Conservation (phyloP, 176 grass and related monocot genomes). For the Olyra latifolia region DNA sequence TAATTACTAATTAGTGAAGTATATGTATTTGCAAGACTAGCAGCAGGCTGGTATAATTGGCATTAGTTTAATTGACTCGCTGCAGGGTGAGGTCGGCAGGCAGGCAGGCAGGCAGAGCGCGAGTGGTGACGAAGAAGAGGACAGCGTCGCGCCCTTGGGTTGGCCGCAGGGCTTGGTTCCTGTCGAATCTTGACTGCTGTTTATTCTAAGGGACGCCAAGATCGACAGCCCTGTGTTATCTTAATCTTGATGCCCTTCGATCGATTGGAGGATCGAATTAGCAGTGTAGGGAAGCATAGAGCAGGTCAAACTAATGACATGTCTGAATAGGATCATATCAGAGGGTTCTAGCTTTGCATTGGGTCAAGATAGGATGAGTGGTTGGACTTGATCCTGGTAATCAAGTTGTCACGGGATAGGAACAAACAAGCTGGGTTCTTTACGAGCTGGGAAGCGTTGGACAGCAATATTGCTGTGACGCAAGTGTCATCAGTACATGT, state of each 20-base stretch:
- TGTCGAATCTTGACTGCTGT: conserved; percentile 20
- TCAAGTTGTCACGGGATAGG: neutral
- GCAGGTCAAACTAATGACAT: neutral
- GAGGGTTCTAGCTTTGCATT: neutral
- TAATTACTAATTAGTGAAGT: neutral
- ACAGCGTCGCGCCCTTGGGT: conserved; percentile 21
- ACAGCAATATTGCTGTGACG: neutral
- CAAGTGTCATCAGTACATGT: too few species aligned
- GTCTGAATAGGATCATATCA: neutral
- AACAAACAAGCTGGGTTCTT: neutral
- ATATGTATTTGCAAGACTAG: neutral
- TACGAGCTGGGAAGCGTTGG: neutral
- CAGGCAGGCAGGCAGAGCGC: neutral
- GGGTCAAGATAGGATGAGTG: neutral
- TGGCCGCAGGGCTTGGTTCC: conserved; percentile 19
- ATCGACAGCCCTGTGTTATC: neutral
- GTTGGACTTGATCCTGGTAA: neutral
- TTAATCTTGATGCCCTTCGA: neutral
- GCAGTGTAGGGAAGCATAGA: neutral
- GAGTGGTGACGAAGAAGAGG: neutral
- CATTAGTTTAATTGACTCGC: neutral
- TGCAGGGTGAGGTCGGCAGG: conserved; percentile 18
- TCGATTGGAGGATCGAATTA: neutral
- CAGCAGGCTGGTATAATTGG: neutral
- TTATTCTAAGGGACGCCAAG: conserved; percentile 16